Evolutionary conservation across 164 flowering plant genomes (phyloP), one percentile per base, ranked within the genome.

Genomic region (Nelumbo lutea): DNA sequence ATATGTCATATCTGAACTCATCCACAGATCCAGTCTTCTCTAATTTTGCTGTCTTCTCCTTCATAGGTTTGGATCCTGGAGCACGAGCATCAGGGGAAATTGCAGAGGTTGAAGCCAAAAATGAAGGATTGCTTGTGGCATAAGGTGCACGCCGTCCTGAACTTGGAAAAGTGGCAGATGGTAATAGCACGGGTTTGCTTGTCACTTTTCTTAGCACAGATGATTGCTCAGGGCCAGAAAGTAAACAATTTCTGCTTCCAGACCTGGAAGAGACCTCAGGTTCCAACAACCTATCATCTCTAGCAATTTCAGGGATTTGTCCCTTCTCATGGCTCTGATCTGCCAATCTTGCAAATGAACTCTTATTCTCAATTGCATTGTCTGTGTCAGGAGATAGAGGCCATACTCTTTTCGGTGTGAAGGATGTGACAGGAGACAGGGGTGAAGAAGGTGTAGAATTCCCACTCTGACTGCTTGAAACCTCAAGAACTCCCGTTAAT

Each of bases 401-500:
- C 70, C 77, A 58, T 3, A 69, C 46, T 44, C 68, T 68, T 40
- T 68, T 79, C 38, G 87, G 78, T 2, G 81, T 77, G 5, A 59
- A 56, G 56, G 88, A 78, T 40, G 81, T 56, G n/a, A 68, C 53
- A 10, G 98, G 96, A 27, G 98, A 93, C 78, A 89, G 69, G 11
- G 98, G 96, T 55, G 97, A 90, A 68, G 94, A 80, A 40, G 98
- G 97, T 42, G 98, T 89, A 56, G 98, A 93, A 73, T 89, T 87
- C 72, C 97, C 95, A 84, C 98, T 94, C 70, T 91, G 97, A 83
- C 97, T 93, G 64, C 96, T 86, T 14, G 93, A 81, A 72, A 82
- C 86, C 69, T 94, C 98, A 63, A 78, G 68, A 0, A 79, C 64
- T 56, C 78, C 87, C 4, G 74, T 44, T 51, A 84, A 61, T 59